Evolutionary conservation across 495 filamentous ascomycete genomes (phyloP).

Genomic region (Chlorociboria aeruginascens): DNA sequence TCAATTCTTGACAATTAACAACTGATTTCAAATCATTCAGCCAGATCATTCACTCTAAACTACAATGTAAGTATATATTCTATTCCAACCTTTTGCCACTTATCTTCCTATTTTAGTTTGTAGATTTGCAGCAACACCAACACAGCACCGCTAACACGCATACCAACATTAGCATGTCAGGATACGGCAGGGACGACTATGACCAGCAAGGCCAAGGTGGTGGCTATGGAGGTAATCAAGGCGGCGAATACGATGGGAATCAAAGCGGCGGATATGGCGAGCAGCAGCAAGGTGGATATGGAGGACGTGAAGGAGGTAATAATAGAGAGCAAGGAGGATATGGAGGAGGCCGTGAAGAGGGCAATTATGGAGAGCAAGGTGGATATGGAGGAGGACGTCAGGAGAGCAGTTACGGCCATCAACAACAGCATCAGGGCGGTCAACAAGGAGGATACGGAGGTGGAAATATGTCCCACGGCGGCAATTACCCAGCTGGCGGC

Average conservation of each 20-base stretch:
- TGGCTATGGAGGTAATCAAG: slow-evolving; percentile 4
- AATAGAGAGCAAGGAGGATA: slow-evolving; percentile 1
- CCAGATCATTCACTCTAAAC: no score
- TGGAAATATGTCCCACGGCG: slow-evolving; percentile 13
- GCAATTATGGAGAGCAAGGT: slow-evolving; percentile 5
- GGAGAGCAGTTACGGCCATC: neutral
- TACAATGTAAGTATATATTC: no score
- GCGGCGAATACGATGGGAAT: neutral
- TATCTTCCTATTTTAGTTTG: no score
- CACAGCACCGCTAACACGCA: neutral
- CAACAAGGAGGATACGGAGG: slow-evolving; percentile 3
- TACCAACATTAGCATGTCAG: neutral
- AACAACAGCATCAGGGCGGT: slow-evolving; percentile 1
- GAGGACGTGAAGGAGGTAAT: neutral
- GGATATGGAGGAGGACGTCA: slow-evolving; percentile 5
- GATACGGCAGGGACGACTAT: slow-evolving; percentile 6
- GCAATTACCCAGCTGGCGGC: slow-evolving; percentile 17
- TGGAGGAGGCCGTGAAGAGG: neutral
- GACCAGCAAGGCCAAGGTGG: slow-evolving; percentile 4
- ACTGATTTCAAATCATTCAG: no score
- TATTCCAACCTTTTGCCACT: no score
- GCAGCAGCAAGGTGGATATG: slow-evolving; percentile 4
- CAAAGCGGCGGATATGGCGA: neutral
- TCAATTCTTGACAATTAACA: no score
- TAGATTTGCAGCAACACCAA: neutral